Evolutionary conservation across 768 basidiomycete species (phyloP), one percentile per base, ranked within the genome.

Genomic region (Amanita polypyramis): DNA sequence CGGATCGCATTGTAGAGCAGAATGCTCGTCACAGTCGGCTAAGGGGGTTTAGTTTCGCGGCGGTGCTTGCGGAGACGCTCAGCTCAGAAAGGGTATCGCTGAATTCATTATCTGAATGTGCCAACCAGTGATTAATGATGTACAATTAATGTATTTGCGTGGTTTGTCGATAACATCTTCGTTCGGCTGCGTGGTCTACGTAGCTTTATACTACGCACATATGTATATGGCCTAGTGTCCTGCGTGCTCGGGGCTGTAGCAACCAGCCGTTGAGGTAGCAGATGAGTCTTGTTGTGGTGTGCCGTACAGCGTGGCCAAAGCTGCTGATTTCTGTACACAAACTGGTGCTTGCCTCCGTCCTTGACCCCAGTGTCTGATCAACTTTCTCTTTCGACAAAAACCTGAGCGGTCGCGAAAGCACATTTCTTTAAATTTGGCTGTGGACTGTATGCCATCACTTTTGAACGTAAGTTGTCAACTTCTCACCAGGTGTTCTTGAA

Each of bases 1-100:
- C 76, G 1, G 64, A 74, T 4, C 57, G 63, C 17, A 87, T 88
- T 49, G 69, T 84, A 29, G 60, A 68, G 46, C 65, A 62, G n/a
- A 88, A 89, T 59, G 58, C 58, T 11, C 68, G 70, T 35, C 62
- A 32, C 55, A 67, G 49, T 57, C 55, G 57, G 43, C 59, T 56
- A 62, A 47, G 56, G 57, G 51, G 62, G 27, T 58, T 57, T 40
- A 54, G 57, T 51, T 49, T 65, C 36, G 48, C 59, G 7, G 51
- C 59, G 10, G 53, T 66, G 15, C 43, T 69, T 41, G 52, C 54
- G 19, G 51, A 54, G 33, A 52, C 37, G 35, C 33, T 39, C 27
- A 34, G 27, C 9, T 33, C 43, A 20, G 43, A 43, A 17, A 23
- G 43, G 29, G 25, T n/a, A 34, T 30, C 41, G 30, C 17, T 43